These are phyloP conservation scores for Paramecium pentaurelia DNA, from an alignment of 73 alveolate genomes.

Conservation along the genomic window DNA sequence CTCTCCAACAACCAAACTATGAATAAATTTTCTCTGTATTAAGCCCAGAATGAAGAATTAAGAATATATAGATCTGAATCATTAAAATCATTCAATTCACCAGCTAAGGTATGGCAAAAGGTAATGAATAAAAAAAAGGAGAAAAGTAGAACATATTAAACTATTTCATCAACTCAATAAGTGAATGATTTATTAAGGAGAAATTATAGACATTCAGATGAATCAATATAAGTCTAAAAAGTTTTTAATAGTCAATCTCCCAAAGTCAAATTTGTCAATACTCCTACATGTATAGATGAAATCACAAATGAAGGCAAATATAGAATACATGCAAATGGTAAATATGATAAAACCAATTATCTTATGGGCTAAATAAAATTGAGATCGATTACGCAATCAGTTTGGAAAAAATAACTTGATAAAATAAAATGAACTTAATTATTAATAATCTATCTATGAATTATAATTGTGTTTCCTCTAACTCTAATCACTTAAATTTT, in stretches of 20 bases:
- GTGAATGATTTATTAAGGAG: not conserved
- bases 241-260: not conserved
- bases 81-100: not conserved
- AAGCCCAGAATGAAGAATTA: not conserved
- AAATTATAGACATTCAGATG: not conserved
- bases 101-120: not conserved
- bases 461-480: not conserved
- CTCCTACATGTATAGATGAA: not conserved
- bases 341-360: conserved; percentile 16
- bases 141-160: not conserved
- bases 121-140: conserved; percentile 5
- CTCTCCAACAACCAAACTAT: not conserved
- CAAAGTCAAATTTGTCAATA: not conserved
- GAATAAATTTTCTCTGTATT: not conserved
- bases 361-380: conserved; percentile 7
- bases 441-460: not conserved
- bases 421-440: not conserved
- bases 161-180: not conserved
- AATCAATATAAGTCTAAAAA: not conserved
- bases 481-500: not conserved
- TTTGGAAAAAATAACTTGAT: conserved; percentile 31
- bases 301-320: not conserved
- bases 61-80: conserved; percentile 6
- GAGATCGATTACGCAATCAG: conserved; percentile 37
- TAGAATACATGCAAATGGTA: conserved; percentile 25